These are phyloP conservation scores for Kluyveromyces sp. DNA, from an alignment of 1,139 yeast species.

Conservation along the genomic window DNA sequence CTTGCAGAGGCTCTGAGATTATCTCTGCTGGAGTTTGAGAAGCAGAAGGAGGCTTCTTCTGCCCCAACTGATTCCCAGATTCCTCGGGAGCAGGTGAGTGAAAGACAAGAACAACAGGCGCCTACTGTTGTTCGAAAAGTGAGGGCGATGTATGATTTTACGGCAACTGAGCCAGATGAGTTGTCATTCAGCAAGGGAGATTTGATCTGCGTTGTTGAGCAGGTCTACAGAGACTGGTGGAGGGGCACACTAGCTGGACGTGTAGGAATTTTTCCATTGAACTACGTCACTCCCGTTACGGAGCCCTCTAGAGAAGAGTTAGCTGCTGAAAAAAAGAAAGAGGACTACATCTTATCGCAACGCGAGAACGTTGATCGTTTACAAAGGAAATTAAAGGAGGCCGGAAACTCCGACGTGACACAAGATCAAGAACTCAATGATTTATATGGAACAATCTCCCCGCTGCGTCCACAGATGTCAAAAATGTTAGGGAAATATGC, in stretches of 20 bases:
- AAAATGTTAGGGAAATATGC: constrained; percentile 69
- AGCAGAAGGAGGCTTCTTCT: constrained; percentile 24
- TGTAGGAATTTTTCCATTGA: constrained; percentile 87
- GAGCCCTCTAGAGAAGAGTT: constrained; percentile 56
- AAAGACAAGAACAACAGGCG: constrained; percentile 4
- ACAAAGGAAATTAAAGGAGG: constrained; percentile 34
- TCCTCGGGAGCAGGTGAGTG: constrained; percentile 9
- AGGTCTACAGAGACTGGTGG: constrained; percentile 95
- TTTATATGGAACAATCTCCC: constrained; percentile 61
- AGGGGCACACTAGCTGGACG: constrained; percentile 77
- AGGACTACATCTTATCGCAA: constrained; percentile 42
- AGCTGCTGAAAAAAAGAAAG: constrained; percentile 37
- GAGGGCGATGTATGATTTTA: constrained; percentile 76
- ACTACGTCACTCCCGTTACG: constrained; percentile 77
- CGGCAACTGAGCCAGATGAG: constrained; percentile 65
- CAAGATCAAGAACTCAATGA: constrained; percentile 43
- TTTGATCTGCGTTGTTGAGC: constrained; percentile 75
- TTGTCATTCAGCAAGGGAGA: constrained; percentile 69
- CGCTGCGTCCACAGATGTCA: constrained; percentile 68
- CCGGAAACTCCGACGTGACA: constrained; percentile 41
- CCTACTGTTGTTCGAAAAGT: constrained; percentile 47
- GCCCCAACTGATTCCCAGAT: constrained; percentile 6
- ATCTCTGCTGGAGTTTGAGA: constrained; percentile 55
- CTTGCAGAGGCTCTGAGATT: constrained; percentile 60
- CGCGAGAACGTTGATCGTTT: constrained; percentile 57